Evolutionary conservation across 1,284 basidiomycete species (phyloP), one percentile per base, ranked within the genome.

Genomic region (Melanopsichium pennsylvanicum): DNA sequence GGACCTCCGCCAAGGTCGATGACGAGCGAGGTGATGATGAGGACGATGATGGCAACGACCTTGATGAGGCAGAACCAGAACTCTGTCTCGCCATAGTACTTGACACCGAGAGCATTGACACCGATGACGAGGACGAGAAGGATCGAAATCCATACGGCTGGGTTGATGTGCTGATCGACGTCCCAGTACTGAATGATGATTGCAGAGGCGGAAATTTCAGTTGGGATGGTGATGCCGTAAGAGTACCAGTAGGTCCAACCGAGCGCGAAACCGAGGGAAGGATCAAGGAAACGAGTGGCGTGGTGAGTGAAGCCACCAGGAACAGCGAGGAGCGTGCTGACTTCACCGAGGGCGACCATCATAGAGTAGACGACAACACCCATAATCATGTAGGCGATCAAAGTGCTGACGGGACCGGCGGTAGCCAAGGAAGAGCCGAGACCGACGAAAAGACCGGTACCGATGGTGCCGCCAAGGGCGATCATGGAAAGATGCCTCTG

Each of bases 251-350:
- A 87, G 90, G 83, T 13, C 90, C 86, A 54, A 86, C 88, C 37
- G 85, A 80, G 36, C 86, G 75, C 66, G 35, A 79, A 76, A 1
- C 88, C 88, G 57, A 92, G 85, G 2, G 90, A 88, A 5, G 88
- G 88, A 75, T 91, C 87, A 22, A 92, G 88, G 77, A 91, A 91
- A 35, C 89, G 88, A 66, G 87, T 87, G 4, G 91, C 89, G 33
- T 92, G 84, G 43, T 86, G 88, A 79, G 93, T 89, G 79, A 92
- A 91, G 5, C 91, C 87, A 60, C 87, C 89, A 41, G 84, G 66
- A 59, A 85, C 83, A 33, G 83, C 82, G 34, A 90, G 84, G 70
- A 85, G 89, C 5, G 82, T 75, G 48, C 82, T 74, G 78, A 84
- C 80, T 60, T 84, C 83, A 15, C 83, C 84, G n/a, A 85, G 78